Evolutionary conservation across 371 early-diverging fungal genomes (phyloP).

Genomic region (Mucor racemosus): DNA sequence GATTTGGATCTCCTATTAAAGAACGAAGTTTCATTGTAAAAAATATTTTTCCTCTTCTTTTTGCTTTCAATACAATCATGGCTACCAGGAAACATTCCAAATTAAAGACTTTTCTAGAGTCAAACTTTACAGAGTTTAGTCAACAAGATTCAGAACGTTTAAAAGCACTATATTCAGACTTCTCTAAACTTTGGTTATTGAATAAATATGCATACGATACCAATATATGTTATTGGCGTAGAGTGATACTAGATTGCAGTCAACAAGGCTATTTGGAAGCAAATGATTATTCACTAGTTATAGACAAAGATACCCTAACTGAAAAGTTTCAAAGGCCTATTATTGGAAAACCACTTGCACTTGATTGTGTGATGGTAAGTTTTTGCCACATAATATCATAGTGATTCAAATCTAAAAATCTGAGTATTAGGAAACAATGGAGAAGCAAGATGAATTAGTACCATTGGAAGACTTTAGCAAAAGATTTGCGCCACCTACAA

Average conservation of each 20-base stretch:
- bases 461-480: constrained; percentile 25
- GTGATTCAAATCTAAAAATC: neutral
- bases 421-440: constrained; percentile 21
- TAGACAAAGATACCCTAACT: constrained; percentile 18
- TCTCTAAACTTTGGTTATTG: constrained; percentile 25
- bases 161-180: constrained; percentile 37
- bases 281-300: constrained; percentile 18
- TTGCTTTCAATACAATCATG: constrained; percentile 12
- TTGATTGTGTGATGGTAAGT: constrained; percentile 30
- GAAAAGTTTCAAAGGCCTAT: constrained; percentile 28
- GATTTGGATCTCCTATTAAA: neutral
- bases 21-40: neutral
- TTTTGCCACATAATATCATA: neutral
- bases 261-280: constrained; percentile 30
- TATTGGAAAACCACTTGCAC: constrained; percentile 29
- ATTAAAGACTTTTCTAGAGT: constrained; percentile 26
- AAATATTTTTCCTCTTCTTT: constrained; percentile 10
- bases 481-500: constrained; percentile 15
- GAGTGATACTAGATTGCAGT: constrained; percentile 28
- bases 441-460: constrained; percentile 36
- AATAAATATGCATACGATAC: constrained; percentile 39
- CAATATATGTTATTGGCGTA: constrained; percentile 33
- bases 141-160: constrained; percentile 24
- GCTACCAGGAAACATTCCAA: constrained; percentile 23
- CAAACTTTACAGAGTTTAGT: constrained; percentile 29